These are phyloP conservation scores for Scheffersomyces ergatensis DNA, from an alignment of 805 yeast genomes.

Conservation along the genomic window DNA sequence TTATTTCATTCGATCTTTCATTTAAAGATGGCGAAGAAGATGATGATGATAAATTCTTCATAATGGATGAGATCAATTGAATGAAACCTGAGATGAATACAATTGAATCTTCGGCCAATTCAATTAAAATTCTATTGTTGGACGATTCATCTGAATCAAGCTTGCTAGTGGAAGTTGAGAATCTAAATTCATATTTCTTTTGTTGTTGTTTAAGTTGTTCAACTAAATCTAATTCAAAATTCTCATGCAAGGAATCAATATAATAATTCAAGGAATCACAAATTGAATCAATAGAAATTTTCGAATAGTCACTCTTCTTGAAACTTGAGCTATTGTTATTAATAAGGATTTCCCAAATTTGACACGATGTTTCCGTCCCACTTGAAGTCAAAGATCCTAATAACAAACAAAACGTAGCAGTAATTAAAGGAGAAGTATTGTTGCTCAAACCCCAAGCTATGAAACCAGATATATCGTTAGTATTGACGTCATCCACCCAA, in stretches of 20 bases:
- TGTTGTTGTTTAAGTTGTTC: conserved; percentile 28
- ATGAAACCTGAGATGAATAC: conserved; percentile 73
- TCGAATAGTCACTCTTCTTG: conserved; percentile 38
- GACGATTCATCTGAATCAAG: conserved; percentile 19
- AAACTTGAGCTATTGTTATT: conserved; percentile 21
- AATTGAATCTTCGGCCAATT: conserved; percentile 77
- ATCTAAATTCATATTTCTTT: conserved; percentile 32
- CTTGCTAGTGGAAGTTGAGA: conserved; percentile 12
- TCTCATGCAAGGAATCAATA: conserved; percentile 42
- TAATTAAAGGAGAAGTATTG: conserved; percentile 71
- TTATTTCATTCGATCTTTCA: conserved; percentile 24
- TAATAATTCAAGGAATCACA: conserved; percentile 54
- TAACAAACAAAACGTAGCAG: conserved; percentile 78
- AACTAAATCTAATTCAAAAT: conserved; percentile 31
- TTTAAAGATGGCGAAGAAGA: too few relatives aligned
- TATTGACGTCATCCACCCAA: conserved; percentile 47
- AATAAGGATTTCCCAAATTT: conserved; percentile 38
- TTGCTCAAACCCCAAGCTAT: conserved; percentile 84
- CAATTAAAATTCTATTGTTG: conserved; percentile 39
- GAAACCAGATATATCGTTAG: conserved; percentile 70
- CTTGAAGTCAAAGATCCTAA: conserved; percentile 71
- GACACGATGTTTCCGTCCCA: conserved; percentile 46
- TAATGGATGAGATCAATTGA: conserved; percentile 50
- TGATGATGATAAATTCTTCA: conserved; percentile 21
- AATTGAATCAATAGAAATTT: conserved; percentile 56